Percentiles rank a stretch among this genome's conserved stretches.
Conservation (phyloP, 139 green algal species). For the Coccomyxa sp. region DNA sequence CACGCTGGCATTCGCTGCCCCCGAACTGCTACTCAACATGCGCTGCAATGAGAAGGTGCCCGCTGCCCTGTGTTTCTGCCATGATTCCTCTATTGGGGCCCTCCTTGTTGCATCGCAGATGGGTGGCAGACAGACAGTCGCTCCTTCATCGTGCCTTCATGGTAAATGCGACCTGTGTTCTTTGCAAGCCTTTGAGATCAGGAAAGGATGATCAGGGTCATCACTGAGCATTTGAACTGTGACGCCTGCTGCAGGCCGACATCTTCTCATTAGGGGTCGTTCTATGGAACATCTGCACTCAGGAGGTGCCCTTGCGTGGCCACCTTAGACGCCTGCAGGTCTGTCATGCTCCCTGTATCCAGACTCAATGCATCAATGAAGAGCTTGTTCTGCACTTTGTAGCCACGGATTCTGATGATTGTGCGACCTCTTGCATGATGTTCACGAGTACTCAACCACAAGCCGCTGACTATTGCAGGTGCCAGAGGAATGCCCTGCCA, state of each 20-base stretch:
- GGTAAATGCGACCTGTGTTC: not conserved
- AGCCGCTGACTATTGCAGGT: constrained; percentile 2
- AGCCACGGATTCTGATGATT: not conserved
- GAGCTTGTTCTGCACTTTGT: not conserved
- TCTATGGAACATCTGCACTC: constrained; percentile 35
- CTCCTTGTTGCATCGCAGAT: not conserved
- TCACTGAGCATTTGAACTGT: not conserved
- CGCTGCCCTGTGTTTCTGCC: not conserved
- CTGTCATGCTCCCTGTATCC: not conserved
- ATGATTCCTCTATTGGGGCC: not conserved
- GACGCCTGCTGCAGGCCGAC: constrained; percentile 15
- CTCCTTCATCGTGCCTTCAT: not conserved
- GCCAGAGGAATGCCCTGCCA: constrained; percentile 16
- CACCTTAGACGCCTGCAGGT: constrained; percentile 20
- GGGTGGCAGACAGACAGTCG: not conserved
- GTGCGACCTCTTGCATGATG: not conserved
- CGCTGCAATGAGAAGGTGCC: constrained; percentile 25
- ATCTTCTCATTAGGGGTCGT: constrained; percentile 35
- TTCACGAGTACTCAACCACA: not conserved
- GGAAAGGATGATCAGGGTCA: not conserved
- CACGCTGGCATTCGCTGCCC: constrained; percentile 21
- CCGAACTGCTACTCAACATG: constrained; percentile 31
- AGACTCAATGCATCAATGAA: not conserved
- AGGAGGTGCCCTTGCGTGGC: constrained; percentile 27
- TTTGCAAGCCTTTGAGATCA: not conserved